Evolutionary conservation across 2,329 filamentous ascomycete species (phyloP).

Genomic region (Diplodia corticola): DNA sequence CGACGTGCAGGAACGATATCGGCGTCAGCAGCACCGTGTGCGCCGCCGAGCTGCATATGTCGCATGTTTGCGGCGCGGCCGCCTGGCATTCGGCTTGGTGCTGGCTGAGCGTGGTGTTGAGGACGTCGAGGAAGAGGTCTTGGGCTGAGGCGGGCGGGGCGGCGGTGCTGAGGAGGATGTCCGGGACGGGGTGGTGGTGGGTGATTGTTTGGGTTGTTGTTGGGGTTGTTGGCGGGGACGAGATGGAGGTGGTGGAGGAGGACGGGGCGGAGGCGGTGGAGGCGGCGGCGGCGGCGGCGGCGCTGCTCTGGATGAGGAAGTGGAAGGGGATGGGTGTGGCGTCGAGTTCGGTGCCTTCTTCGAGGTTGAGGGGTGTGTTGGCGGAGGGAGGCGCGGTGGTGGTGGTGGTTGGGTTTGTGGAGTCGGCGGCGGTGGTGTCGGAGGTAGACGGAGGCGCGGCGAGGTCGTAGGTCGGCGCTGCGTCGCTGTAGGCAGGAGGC

Average conservation of each 20-base stretch:
- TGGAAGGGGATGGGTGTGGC: slow-evolving; percentile 15
- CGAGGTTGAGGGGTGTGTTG: not conserved
- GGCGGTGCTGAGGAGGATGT: not conserved
- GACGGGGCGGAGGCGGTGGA: not conserved
- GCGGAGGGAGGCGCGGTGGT: not conserved
- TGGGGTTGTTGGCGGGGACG: not conserved
- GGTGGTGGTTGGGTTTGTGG: not conserved
- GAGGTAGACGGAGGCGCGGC: not conserved
- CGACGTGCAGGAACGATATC: slow-evolving; percentile 12
- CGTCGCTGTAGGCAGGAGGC: not conserved
- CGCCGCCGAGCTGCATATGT: not conserved
- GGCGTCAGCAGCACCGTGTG: slow-evolving; percentile 13
- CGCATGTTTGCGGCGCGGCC: not conserved
- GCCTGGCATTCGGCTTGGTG: not conserved
- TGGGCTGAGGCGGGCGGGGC: not conserved
- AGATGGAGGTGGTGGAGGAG: not conserved
- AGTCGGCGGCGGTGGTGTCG: not conserved
- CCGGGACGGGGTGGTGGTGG: not conserved
- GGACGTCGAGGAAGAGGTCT: slow-evolving; percentile 10
- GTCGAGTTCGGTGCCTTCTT: not conserved
- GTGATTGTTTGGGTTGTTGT: not conserved
- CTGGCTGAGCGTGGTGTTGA: not conserved
- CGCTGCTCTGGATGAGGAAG: slow-evolving; percentile 6
- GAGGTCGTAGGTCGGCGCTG: slow-evolving; percentile 1
- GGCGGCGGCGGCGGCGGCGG: not conserved